Base-by-base conservation (phyloP, 2,329 filamentous ascomycete species). In the Fusarium verrucosum region DNA sequence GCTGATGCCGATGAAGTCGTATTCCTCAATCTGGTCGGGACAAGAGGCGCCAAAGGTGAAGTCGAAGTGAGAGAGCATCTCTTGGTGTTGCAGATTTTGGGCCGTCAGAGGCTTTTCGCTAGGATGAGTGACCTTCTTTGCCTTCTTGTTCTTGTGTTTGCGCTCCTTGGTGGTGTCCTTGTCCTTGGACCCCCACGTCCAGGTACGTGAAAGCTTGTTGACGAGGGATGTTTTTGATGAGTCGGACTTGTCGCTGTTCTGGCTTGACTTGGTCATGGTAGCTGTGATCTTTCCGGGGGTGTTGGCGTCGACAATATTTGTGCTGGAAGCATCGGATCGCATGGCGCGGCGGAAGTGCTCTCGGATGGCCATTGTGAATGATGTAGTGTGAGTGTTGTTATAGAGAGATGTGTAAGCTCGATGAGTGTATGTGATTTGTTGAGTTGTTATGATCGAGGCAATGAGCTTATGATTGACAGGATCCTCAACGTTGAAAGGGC, bases 51-150 rank as follows among this genome's bases (percentile, higher is more conserved):
- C 82, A 63, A 83, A 83, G 11, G 76, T 79, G 70, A 81, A 78
- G 53, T 75, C 79, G 73, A 81, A 83, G 53, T 77, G 72, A 56
- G 75, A 75, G 33, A 84, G 75, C 71, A 81, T 75, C 72, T 82
- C 78, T 68, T 82, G 81, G 67, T 83, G 79, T 51, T 76, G 74
- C 17, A 82, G 74, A 70, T 83, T 82, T 49, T 79, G 75, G 53
- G 77, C 74, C 10, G 79, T 82, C 45, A 82, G 74, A 23, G 79
- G 79, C 65, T 78, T 75, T 71, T 82, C 79, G 72, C 79, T 78
- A 8, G 80, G 80, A 66, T 83, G 80, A 17, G 72, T 54, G 44
- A 62, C 62, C 41, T 65, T 58, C 58, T 59, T 67, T 38, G 64
- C 62, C 59, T 70, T 72, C 57, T 67, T 70, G 61, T 57, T 71